phyloP scores from a whole-genome alignment of 495 filamentous ascomycete genomes.

The Parachaetomium inaequale region DNA sequence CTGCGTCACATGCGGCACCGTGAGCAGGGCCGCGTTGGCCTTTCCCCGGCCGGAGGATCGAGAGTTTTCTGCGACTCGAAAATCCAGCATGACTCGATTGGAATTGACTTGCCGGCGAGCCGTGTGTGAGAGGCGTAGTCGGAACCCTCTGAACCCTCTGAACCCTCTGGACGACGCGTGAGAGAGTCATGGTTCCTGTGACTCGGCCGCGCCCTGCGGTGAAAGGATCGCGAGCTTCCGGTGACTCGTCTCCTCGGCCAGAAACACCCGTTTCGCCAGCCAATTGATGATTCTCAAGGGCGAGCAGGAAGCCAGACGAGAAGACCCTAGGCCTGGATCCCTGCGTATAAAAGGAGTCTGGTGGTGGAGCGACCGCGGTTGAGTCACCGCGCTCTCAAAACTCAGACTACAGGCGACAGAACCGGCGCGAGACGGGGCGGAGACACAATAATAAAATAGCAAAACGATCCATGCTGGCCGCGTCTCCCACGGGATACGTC shows the following conservation, averaged over 20 bases:
- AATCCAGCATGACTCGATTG: not conserved
- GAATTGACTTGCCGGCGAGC: slow-evolving; percentile 2
- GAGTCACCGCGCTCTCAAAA: not conserved
- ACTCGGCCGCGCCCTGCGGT: not conserved
- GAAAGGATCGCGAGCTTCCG: not conserved
- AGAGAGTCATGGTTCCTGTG: slow-evolving; percentile 14
- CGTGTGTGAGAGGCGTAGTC: not conserved
- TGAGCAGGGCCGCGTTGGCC: not conserved
- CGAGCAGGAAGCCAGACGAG: not conserved
- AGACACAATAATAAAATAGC: not conserved
- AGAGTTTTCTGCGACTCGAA: not conserved
- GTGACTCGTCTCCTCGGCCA: not conserved
- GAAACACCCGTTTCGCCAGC: not conserved
- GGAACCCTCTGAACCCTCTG: not conserved
- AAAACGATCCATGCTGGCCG: slow-evolving; percentile 1
- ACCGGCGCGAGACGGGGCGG: not conserved
- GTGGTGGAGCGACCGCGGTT: slow-evolving; percentile 4
- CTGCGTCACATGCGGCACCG: slow-evolving; percentile 6
- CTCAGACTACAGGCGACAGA: not conserved
- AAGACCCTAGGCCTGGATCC: not conserved
- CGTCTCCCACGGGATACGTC: not conserved
- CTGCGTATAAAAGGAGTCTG: not conserved
- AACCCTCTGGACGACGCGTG: slow-evolving; percentile 12
- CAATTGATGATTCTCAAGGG: not conserved
- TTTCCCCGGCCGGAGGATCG: not conserved